phyloP scores from a whole-genome alignment of 768 basidiomycete genomes.

The Rhodosporidiobolus odoratus region DNA sequence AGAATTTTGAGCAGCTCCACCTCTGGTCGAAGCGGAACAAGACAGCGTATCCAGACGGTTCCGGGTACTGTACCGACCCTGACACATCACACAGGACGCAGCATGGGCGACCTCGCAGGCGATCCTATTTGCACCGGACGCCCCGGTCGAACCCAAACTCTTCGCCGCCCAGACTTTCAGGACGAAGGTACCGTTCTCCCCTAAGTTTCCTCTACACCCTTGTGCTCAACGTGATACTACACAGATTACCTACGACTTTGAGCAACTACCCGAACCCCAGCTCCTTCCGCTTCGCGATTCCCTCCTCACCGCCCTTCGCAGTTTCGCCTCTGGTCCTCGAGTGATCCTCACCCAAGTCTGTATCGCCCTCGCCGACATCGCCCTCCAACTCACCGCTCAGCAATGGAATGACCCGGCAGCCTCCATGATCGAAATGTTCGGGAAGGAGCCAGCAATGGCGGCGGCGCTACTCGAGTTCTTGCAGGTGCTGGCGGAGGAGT shows the following conservation, averaged over 20 bases:
- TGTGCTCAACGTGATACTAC: conserved; percentile 36
- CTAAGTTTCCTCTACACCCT: conserved; percentile 22
- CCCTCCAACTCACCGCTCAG: conserved; percentile 66
- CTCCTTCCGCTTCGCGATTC: conserved; percentile 80
- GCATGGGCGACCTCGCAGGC: conserved; percentile 94
- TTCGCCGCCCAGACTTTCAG: conserved; percentile 97
- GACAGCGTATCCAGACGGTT: no score
- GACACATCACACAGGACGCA: conserved; percentile 61
- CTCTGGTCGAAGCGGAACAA: neutral
- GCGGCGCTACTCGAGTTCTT: conserved; percentile 81
- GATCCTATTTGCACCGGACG: conserved; percentile 74
- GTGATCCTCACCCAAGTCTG: conserved; percentile 83
- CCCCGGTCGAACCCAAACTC: conserved; percentile 71
- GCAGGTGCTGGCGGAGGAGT: conserved; percentile 83
- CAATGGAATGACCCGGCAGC: conserved; percentile 77
- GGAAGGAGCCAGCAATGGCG: conserved; percentile 75
- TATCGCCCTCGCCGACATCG: conserved; percentile 80
- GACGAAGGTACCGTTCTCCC: conserved; percentile 64
- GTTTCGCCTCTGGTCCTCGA: conserved; percentile 63
- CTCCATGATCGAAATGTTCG: conserved; percentile 75
- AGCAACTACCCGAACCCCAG: conserved; percentile 71
- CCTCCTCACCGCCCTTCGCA: conserved; percentile 67
- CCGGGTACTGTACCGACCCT: no score
- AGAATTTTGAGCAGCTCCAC: neutral
- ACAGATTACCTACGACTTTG: conserved; percentile 90